phyloP scores from a whole-genome alignment of 75 land plant species.

The Larix kaempferi region DNA sequence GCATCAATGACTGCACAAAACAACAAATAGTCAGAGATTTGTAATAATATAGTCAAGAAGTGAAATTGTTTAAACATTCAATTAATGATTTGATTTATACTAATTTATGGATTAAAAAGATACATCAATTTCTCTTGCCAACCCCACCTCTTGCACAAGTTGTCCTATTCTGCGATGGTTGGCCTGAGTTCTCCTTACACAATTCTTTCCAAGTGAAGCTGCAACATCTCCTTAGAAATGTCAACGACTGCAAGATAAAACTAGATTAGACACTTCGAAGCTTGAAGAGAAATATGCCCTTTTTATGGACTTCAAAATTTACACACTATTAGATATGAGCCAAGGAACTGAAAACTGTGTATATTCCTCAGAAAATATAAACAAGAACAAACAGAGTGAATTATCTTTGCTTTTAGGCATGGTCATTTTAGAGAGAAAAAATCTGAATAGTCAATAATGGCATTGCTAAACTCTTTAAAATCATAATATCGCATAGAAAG shows the following conservation, averaged over 20 bases:
- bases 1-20: constrained; percentile 91
- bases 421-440: no score
- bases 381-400: no score
- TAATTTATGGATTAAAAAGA: no score
- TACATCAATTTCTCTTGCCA: no score
- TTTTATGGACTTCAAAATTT: not conserved
- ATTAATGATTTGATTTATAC: no score
- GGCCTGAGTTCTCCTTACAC: constrained; percentile 91
- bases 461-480: no score
- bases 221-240: constrained; percentile 91
- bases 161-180: constrained; percentile 70
- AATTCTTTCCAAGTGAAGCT: constrained; percentile 91
- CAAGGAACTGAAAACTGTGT: no score
- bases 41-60: not conserved
- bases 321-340: not conserved
- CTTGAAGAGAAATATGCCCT: not conserved
- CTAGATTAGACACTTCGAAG: not conserved
- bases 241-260: constrained; percentile 56
- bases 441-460: no score
- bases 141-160: constrained; percentile 71
- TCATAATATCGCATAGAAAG: no score
- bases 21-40: not conserved
- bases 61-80: no score
- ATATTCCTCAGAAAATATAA: no score
- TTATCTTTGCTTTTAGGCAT: no score